A percentile compares a stretch with the other conserved stretches of the same genome.
Conservation (phyloP, 176 grass and related monocot genomes). For the Metroxylon sagu region DNA sequence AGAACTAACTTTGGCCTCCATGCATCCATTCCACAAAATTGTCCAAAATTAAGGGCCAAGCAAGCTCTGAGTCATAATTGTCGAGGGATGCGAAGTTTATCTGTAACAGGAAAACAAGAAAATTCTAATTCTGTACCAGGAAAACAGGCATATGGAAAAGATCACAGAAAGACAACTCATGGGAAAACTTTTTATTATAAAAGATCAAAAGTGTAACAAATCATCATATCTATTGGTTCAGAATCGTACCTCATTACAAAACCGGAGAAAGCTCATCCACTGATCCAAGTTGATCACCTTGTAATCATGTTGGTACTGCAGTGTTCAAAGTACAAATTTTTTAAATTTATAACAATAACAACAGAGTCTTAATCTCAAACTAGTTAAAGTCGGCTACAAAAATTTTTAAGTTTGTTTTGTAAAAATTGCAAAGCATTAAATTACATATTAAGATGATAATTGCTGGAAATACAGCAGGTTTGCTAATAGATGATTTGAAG, state of each 20-base stretch:
- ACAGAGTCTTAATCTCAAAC: no score
- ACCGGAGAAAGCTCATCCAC: constrained; percentile 90
- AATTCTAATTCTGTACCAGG: constrained; percentile 3
- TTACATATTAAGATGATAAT: constrained; percentile 3
- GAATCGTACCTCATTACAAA: constrained; percentile 77
- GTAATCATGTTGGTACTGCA: constrained; percentile 89
- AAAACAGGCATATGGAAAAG: constrained; percentile 4
- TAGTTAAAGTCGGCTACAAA: no score
- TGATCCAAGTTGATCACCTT: constrained; percentile 99
- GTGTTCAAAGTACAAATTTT: neutral
- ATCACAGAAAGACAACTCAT: neutral
- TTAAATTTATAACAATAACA: no score
- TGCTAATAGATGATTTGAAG: no score
- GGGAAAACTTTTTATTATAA: neutral
- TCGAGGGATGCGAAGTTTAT: constrained; percentile 94
- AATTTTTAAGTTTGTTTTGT: no score
- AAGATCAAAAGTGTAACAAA: constrained; percentile 6
- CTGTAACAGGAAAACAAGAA: constrained; percentile 34
- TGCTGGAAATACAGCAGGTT: constrained; percentile 1
- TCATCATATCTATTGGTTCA: constrained; percentile 3
- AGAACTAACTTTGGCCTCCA: constrained; percentile 50
- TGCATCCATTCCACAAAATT: constrained; percentile 97
- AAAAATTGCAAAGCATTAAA: constrained; percentile 9
- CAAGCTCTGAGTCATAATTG: constrained; percentile 80
- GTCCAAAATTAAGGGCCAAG: constrained; percentile 97